Conservation (phyloP, 2,329 filamentous ascomycete genomes). For the Cladobotryum protrusum region DNA sequence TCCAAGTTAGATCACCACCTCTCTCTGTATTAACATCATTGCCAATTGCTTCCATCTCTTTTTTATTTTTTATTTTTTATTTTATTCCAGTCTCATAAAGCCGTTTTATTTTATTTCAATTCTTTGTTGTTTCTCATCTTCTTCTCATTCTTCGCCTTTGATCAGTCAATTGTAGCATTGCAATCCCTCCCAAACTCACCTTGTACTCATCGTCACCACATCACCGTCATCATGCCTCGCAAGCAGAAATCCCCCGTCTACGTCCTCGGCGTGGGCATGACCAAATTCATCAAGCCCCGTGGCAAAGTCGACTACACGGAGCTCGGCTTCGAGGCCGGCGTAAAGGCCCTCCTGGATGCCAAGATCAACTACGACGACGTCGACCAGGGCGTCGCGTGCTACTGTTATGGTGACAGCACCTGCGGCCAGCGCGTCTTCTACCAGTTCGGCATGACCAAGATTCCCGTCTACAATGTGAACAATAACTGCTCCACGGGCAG, state of each 20-base stretch:
- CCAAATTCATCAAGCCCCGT: constrained; percentile 96
- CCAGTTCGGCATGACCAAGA: constrained; percentile 95
- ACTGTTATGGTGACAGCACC: constrained; percentile 93
- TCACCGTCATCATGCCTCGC: constrained; percentile 36
- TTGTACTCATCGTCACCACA: not conserved
- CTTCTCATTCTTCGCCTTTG: not conserved
- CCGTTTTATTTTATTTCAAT: too few species aligned
- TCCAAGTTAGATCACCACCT: too few species aligned
- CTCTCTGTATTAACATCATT: too few species aligned
- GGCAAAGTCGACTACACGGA: constrained; percentile 94
- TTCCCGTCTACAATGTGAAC: constrained; percentile 97
- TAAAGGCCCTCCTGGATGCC: constrained; percentile 79
- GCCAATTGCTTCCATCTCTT: too few species aligned
- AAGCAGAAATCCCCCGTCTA: constrained; percentile 57
- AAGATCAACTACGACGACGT: constrained; percentile 96
- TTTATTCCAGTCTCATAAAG: too few species aligned
- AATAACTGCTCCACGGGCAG: constrained; percentile 98
- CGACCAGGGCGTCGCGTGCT: constrained; percentile 92
- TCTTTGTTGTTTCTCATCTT: too few species aligned
- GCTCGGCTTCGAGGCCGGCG: constrained; percentile 84
- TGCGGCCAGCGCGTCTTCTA: constrained; percentile 97
- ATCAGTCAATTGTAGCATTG: not conserved
- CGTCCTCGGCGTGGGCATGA: constrained; percentile 96
- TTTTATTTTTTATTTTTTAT: too few species aligned
- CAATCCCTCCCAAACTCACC: not conserved